These are phyloP conservation scores for Septoria linicola DNA, from an alignment of 2,329 filamentous ascomycete genomes.

Conservation along the genomic window DNA sequence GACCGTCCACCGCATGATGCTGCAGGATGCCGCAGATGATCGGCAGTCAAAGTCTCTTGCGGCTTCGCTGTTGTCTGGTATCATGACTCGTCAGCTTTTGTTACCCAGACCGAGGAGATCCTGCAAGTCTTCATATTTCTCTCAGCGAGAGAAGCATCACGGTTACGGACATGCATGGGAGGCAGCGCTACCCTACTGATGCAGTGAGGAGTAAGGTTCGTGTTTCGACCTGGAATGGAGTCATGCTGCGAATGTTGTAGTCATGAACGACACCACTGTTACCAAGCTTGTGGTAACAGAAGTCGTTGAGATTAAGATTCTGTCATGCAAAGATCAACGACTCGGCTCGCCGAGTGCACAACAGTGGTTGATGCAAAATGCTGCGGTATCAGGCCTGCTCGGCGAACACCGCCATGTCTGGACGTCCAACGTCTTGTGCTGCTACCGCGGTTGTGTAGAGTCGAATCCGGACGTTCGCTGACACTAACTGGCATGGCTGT, in stretches of 20 bases:
- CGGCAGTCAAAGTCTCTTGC: background rate
- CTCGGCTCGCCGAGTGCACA: background rate
- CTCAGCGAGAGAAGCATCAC: too few species aligned
- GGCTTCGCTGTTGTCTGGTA: constrained; percentile 3
- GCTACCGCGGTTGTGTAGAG: constrained; percentile 1
- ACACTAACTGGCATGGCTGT: too few species aligned
- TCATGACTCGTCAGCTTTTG: background rate
- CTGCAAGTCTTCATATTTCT: background rate
- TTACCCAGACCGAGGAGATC: background rate
- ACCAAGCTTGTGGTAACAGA: background rate
- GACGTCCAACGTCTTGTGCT: background rate
- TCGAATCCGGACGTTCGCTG: too few species aligned
- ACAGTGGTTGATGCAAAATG: constrained; percentile 4
- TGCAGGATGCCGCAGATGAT: constrained; percentile 3
- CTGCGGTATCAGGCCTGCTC: too few species aligned
- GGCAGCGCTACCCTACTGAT: too few species aligned
- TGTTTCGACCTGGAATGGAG: too few species aligned
- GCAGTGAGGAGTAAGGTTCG: too few species aligned
- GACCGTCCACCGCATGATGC: background rate
- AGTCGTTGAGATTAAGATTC: constrained; percentile 12
- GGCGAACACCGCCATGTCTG: background rate
- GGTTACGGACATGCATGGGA: too few species aligned
- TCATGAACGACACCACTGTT: too few species aligned
- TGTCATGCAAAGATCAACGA: constrained; percentile 6
- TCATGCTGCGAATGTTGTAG: too few species aligned